phyloP scores from a whole-genome alignment of 495 filamentous ascomycete genomes.

The Collariella sp. region DNA sequence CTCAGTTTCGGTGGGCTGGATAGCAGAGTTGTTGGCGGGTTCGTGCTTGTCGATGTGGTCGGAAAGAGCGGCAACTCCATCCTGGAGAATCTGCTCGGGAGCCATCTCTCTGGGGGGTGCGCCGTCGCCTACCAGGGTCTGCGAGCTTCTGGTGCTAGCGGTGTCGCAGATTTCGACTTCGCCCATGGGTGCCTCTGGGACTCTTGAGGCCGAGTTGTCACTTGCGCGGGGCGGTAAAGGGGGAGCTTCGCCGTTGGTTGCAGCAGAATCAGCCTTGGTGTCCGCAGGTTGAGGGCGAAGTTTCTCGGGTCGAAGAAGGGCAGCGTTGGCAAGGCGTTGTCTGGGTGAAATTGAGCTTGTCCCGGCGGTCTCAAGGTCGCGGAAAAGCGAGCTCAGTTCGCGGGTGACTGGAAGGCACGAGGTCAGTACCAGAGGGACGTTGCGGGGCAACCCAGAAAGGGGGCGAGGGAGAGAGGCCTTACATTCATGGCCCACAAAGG shows the following conservation, averaged over 20 bases:
- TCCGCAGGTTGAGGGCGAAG: conserved; percentile 10
- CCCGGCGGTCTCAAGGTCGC: conserved; percentile 54
- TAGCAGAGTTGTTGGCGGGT: background rate
- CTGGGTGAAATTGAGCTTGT: conserved; percentile 54
- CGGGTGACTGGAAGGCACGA: conserved; percentile 48
- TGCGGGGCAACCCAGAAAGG: background rate
- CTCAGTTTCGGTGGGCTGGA: conserved; percentile 5
- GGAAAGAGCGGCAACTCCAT: background rate
- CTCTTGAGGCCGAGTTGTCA: conserved; percentile 7
- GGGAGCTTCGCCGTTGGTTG: conserved; percentile 11
- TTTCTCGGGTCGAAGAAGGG: conserved; percentile 33
- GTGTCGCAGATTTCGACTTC: conserved; percentile 20
- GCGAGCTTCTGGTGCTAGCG: conserved; percentile 33
- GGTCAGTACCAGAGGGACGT: too few species aligned
- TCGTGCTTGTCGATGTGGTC: conserved; percentile 3
- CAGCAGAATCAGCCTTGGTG: background rate
- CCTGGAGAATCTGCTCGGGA: conserved; percentile 4
- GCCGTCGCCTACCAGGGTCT: conserved; percentile 36
- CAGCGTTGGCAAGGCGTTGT: conserved; percentile 72
- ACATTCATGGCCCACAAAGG: conserved; percentile 48
- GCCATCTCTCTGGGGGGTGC: conserved; percentile 5
- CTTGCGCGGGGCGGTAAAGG: conserved; percentile 23
- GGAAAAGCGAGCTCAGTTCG: conserved; percentile 66
- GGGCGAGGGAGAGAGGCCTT: conserved; percentile 28
- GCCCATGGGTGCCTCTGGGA: conserved; percentile 10